phyloP scores from a whole-genome alignment of 2,329 filamentous ascomycete genomes.

The Cephalotrichum gorgonifer region DNA sequence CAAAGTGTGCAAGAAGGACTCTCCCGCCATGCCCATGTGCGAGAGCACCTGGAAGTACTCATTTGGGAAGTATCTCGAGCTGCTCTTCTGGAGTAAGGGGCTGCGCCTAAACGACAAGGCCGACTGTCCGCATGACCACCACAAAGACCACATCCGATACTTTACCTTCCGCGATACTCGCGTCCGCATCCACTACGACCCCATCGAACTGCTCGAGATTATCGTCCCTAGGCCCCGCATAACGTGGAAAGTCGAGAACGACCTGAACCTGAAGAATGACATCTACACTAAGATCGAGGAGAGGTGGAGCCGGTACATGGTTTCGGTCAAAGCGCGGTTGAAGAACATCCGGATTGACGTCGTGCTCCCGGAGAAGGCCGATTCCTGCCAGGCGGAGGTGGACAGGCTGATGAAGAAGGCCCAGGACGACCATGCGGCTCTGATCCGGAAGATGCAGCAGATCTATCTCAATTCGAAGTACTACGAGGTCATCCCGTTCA shows the following conservation, averaged over 20 bases:
- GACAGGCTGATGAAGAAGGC: slow-evolving; percentile 68
- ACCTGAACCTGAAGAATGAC: slow-evolving; percentile 86
- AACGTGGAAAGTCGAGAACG: slow-evolving; percentile 96
- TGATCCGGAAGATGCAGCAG: slow-evolving; percentile 72
- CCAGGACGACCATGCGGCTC: slow-evolving; percentile 67
- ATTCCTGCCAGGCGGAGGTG: slow-evolving; percentile 72
- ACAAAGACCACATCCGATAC: slow-evolving; percentile 83
- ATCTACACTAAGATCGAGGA: slow-evolving; percentile 74
- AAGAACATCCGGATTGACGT: slow-evolving; percentile 87
- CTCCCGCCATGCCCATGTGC: slow-evolving; percentile 83
- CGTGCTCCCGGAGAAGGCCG: slow-evolving; percentile 76
- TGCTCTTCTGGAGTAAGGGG: slow-evolving; percentile 89
- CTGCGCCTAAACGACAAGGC: slow-evolving; percentile 63
- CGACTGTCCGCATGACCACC: slow-evolving; percentile 78
- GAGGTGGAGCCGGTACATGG: slow-evolving; percentile 76
- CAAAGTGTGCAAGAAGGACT: slow-evolving; percentile 84
- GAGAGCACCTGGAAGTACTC: slow-evolving; percentile 96
- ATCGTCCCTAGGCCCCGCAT: slow-evolving; percentile 82
- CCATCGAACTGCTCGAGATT: slow-evolving; percentile 86
- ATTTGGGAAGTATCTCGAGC: slow-evolving; percentile 94
- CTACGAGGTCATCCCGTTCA: slow-evolving; percentile 92
- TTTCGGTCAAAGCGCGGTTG: slow-evolving; percentile 72
- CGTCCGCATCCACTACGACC: slow-evolving; percentile 83
- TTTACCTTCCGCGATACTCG: slow-evolving; percentile 83
- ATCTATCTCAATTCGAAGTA: slow-evolving; percentile 92